Evolutionary conservation across 768 basidiomycete species (phyloP).

Genomic region (Mrakia blollopis): DNA sequence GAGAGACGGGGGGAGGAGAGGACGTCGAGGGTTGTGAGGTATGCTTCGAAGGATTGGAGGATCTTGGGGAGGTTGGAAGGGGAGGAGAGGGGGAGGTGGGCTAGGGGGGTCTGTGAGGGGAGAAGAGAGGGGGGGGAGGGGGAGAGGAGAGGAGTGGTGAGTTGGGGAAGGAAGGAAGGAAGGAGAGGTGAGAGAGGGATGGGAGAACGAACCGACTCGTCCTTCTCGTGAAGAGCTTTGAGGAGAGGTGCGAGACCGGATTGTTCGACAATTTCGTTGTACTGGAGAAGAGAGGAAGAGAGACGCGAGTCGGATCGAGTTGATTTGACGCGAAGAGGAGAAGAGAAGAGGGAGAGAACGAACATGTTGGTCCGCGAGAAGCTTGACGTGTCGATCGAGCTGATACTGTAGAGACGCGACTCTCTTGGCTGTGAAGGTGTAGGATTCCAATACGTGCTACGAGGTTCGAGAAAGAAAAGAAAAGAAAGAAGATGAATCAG

Average conservation of each 20-base stretch:
- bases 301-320: neutral
- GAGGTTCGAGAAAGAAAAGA: neutral
- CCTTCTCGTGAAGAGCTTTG: conserved; percentile 43
- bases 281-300: conserved; percentile 6
- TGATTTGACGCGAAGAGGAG: neutral
- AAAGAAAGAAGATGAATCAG: neutral
- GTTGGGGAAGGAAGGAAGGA: neutral
- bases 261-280: conserved; percentile 47
- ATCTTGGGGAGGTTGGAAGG: conserved; percentile 60
- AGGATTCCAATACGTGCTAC: conserved; percentile 43
- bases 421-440: conserved; percentile 44
- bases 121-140: neutral
- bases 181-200: neutral
- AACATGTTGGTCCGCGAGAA: conserved; percentile 81
- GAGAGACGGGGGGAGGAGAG: conserved; percentile 72
- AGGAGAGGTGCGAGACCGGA: conserved; percentile 48
- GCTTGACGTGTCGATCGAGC: conserved; percentile 59
- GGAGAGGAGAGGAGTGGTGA: neutral
- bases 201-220: conserved; percentile 41
- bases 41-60: conserved; percentile 64
- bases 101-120: conserved; percentile 60
- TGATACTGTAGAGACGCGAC: conserved; percentile 55
- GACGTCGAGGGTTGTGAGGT: conserved; percentile 74
- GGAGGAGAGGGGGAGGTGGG: conserved; percentile 63
- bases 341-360: neutral